phyloP scores from a whole-genome alignment of 148 eudicot species.

The Pharnaceum exiguum region DNA sequence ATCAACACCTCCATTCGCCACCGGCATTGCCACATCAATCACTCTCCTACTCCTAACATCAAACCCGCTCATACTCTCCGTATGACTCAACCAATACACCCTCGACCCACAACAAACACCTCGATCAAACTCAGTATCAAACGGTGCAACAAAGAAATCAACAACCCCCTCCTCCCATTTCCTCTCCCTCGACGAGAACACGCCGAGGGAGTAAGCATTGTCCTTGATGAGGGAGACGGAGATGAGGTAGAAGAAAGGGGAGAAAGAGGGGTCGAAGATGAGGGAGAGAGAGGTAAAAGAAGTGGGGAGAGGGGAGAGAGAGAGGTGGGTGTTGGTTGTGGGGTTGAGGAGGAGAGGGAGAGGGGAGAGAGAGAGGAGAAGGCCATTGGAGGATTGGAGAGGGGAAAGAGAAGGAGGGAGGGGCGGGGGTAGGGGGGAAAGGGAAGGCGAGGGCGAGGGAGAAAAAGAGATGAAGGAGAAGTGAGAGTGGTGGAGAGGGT shows the following conservation, averaged over 20 bases:
- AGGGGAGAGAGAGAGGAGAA: constrained; percentile 34
- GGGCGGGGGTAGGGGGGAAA: constrained; percentile 2
- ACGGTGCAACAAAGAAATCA: constrained; percentile 6
- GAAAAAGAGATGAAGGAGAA: constrained; percentile 33
- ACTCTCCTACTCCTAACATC: constrained; percentile 21
- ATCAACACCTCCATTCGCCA: constrained; percentile 13
- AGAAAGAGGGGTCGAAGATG: constrained; percentile 44
- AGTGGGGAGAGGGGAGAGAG: constrained; percentile 6
- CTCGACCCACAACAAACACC: constrained; percentile 51
- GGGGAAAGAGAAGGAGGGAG: constrained; percentile 13
- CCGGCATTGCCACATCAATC: constrained; percentile 18
- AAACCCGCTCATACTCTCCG: constrained; percentile 20
- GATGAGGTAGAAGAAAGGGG: constrained; percentile 22
- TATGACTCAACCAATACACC: constrained; percentile 46
- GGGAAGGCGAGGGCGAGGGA: constrained; percentile 1
- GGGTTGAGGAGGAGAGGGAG: constrained; percentile 24
- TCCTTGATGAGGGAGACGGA: constrained; percentile 1
- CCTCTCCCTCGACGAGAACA: constrained; percentile 18
- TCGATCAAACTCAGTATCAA: constrained; percentile 28
- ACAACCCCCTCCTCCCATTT: constrained; percentile 28
- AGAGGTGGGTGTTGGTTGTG: constrained; percentile 15
- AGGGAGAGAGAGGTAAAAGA: constrained; percentile 10
- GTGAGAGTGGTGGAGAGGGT: constrained; percentile 15
- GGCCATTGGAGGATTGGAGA: constrained; percentile 38
- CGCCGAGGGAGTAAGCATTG: constrained; percentile 10